These are phyloP conservation scores for Crucihimalaya himalaica DNA, from an alignment of 345 rosid species.

Conservation along the genomic window DNA sequence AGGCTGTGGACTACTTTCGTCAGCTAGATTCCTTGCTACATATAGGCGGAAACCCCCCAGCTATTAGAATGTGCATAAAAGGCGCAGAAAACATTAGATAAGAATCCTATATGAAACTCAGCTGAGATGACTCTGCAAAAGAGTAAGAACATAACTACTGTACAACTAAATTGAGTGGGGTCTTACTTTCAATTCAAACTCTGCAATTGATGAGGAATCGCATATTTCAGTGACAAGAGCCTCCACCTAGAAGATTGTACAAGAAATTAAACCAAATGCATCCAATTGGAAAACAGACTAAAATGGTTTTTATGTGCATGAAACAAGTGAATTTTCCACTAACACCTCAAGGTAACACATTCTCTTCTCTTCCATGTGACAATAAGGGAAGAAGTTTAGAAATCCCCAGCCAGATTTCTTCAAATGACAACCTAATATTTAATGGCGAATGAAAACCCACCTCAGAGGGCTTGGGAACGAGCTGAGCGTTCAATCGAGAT, in stretches of 20 bases:
- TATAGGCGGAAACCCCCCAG: conserved; percentile 81
- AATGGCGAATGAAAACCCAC: conserved; percentile 41
- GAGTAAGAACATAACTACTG: conserved; percentile 11
- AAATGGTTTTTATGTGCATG: background rate
- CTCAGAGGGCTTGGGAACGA: conserved; percentile 64
- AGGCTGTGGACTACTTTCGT: conserved; percentile 45
- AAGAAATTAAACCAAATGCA: conserved; percentile 2
- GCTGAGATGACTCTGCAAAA: conserved; percentile 4
- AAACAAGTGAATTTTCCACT: conserved; percentile 7
- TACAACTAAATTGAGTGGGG: background rate
- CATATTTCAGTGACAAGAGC: conserved; percentile 74
- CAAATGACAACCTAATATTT: background rate
- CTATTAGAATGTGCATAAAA: conserved; percentile 45
- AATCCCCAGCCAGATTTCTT: background rate
- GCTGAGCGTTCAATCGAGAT: conserved; percentile 50
- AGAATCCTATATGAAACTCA: background rate
- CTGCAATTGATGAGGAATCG: conserved; percentile 69
- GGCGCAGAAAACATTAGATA: conserved; percentile 26
- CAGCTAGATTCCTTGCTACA: conserved; percentile 52
- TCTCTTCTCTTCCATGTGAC: background rate
- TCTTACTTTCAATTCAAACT: conserved; percentile 84
- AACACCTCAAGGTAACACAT: background rate
- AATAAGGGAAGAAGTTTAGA: background rate
- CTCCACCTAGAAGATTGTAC: conserved; percentile 58
- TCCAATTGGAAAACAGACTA: background rate